These are phyloP conservation scores for Saccharomycopsis hybrid DNA, from an alignment of 1,139 yeast genomes.

Conservation along the genomic window DNA sequence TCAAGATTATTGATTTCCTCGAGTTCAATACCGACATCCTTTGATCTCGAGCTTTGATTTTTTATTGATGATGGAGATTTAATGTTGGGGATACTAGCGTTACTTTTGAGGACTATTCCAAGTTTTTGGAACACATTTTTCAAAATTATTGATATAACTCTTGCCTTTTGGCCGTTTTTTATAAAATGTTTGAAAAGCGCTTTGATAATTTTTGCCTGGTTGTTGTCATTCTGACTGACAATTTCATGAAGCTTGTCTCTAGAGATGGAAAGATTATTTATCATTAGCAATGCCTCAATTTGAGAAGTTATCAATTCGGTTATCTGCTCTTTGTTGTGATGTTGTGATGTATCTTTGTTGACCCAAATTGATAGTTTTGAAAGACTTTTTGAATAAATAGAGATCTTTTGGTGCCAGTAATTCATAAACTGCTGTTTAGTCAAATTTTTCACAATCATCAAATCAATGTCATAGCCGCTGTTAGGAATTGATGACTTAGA, in stretches of 20 bases:
- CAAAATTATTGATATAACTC: conserved; percentile 29
- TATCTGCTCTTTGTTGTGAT: conserved; percentile 27
- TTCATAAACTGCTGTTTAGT: conserved; percentile 3
- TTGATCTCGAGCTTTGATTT: no score
- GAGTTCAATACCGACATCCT: no score
- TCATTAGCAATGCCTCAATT: conserved; percentile 35
- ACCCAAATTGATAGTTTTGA: conserved; percentile 13
- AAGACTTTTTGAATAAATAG: conserved; percentile 5
- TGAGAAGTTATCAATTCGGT: conserved; percentile 33
- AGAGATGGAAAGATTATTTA: conserved; percentile 39
- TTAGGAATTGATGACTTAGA: not conserved
- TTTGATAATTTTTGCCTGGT: conserved; percentile 32
- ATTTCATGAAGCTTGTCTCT: conserved; percentile 33
- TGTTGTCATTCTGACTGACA: conserved; percentile 33
- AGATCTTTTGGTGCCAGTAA: conserved; percentile 10
- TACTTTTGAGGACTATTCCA: not conserved
- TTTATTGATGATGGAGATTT: no score
- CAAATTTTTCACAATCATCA: conserved; percentile 4
- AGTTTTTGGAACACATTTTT: conserved; percentile 23
- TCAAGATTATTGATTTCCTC: no score
- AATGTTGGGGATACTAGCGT: no score
- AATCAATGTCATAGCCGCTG: conserved; percentile 12
- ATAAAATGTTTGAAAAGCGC: conserved; percentile 35
- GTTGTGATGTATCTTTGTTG: not conserved
- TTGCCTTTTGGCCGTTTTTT: conserved; percentile 34